Base-by-base conservation (phyloP, 441 rosid species). In the Mallotus repandus region DNA sequence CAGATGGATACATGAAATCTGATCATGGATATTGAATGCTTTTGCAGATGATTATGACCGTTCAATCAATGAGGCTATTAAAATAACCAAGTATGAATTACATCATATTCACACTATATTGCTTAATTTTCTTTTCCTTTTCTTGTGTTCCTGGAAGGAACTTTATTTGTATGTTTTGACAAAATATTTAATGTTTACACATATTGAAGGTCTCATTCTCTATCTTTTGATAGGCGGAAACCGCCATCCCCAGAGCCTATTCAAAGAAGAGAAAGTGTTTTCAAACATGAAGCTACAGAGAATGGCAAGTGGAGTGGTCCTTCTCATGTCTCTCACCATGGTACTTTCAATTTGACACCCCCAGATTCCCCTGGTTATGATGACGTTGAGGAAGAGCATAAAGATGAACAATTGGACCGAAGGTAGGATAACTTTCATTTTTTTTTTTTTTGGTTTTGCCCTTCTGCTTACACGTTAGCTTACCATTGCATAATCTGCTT, bases 21-120 rank as follows among this genome's bases (percentile, higher is more conserved):
- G 48, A 74, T 62, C 29, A 46, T 73, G 38, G 60, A 19, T 69
- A 46, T 70, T 54, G 56, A 80, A 32, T 79, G 29, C 59, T 86
- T 74, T 79, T 85, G 92, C 97, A 96, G 99, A 96, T 89, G 99
- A 93, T 84, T 96, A 90, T 81, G 99, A 96, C 78, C 89, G 89
- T 72, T 93, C 99, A 38, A 96, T 96, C 84, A 96, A 85, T 45
- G 99, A 96, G 84, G 99, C 99, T 75, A 92, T 96, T 83, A 92
- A 93, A 81, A 84, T 86, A 81, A 93, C 98, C 74, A 93, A 92
- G 99, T 96, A 90, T n/a, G 91, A 56, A 60, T 22, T 70, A 52
- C 76, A 49, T 72, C 56, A 43, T 46, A 18, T 16, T 19, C 48
- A 41, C 13, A 25, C 73, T 65, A 50, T 18, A 4, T 32, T 55